A percentile compares a stretch with the other conserved stretches of the same genome.
Evolutionary conservation across 2,329 filamentous ascomycete genomes (phyloP).

Genomic region (Ascochyta koolunga): DNA sequence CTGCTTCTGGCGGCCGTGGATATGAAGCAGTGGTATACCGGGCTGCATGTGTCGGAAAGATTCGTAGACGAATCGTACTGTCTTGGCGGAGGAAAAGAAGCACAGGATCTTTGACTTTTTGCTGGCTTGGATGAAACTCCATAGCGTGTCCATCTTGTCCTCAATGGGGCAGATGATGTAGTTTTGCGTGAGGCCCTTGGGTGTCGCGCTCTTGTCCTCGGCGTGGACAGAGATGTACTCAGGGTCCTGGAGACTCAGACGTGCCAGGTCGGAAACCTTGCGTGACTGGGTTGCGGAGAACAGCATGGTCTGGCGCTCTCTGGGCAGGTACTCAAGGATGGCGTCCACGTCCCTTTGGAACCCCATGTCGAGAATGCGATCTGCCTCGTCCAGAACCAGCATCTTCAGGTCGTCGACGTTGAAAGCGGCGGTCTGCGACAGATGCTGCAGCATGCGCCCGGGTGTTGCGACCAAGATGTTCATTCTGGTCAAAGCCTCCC

Average conservation of each 20-base stretch:
- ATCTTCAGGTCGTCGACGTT: constrained; percentile 91
- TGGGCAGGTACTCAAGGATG: constrained; percentile 87
- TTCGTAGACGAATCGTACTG: constrained; percentile 95
- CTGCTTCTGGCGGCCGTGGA: constrained; percentile 94
- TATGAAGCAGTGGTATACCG: constrained; percentile 88
- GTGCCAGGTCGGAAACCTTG: constrained; percentile 87
- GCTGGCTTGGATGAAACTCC: constrained; percentile 88
- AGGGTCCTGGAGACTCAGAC: constrained; percentile 85
- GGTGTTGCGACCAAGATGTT: constrained; percentile 97
- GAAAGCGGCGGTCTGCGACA: constrained; percentile 90
- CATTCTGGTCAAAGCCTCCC: constrained; percentile 85
- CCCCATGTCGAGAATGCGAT: constrained; percentile 97
- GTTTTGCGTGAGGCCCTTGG: constrained; percentile 83
- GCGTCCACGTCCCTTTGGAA: constrained; percentile 91
- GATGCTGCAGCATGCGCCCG: constrained; percentile 90
- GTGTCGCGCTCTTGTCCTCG: constrained; percentile 77
- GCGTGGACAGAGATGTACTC: constrained; percentile 97
- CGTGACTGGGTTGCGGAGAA: constrained; percentile 98
- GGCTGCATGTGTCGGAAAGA: constrained; percentile 91
- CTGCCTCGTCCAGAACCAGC: constrained; percentile 92
- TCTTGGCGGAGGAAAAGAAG: constrained; percentile 93
- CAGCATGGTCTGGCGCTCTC: constrained; percentile 84
- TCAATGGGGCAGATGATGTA: constrained; percentile 85
- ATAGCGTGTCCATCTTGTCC: constrained; percentile 90
- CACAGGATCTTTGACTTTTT: constrained; percentile 94